Evolutionary conservation across 257 asterid genomes (phyloP).

Genomic region (Oldenlandia corymbosa): DNA sequence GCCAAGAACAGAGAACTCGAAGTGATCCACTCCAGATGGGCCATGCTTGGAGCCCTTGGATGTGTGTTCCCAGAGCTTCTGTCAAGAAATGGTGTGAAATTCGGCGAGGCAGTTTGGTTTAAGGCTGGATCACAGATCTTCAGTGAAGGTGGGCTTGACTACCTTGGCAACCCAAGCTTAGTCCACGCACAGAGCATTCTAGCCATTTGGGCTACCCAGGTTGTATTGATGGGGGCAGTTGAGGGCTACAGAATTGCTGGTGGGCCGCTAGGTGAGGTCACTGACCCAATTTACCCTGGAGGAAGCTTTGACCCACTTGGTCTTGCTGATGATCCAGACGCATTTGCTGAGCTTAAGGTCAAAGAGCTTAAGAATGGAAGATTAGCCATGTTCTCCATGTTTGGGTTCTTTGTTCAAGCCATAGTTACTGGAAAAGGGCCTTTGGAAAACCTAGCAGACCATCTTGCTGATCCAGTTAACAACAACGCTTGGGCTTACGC

Average conservation of each 20-base stretch:
- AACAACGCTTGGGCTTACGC: slow-evolving; percentile 50
- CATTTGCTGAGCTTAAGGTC: slow-evolving; percentile 33
- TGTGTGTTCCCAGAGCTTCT: slow-evolving; percentile 39
- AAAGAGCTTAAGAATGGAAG: slow-evolving; percentile 37
- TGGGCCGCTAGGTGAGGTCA: slow-evolving; percentile 39
- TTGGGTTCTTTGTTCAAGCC: slow-evolving; percentile 38
- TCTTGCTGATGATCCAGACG: slow-evolving; percentile 37
- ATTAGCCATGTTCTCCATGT: slow-evolving; percentile 35
- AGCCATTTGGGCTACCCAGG: slow-evolving; percentile 51
- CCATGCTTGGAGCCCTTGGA: slow-evolving; percentile 47
- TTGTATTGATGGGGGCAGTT: slow-evolving; percentile 44
- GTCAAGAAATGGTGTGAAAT: slow-evolving; percentile 37
- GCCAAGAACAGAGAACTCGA: slow-evolving; percentile 46
- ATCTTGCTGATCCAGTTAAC: slow-evolving; percentile 47
- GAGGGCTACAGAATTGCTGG: slow-evolving; percentile 55
- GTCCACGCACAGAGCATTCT: slow-evolving; percentile 53
- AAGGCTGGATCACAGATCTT: slow-evolving; percentile 50
- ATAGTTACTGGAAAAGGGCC: slow-evolving; percentile 53
- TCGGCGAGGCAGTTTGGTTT: slow-evolving; percentile 52
- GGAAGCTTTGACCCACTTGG: slow-evolving; percentile 41
- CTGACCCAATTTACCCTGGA: slow-evolving; percentile 38
- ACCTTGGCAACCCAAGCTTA: slow-evolving; percentile 52
- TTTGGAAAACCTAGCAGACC: slow-evolving; percentile 41
- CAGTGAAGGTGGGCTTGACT: slow-evolving; percentile 44
- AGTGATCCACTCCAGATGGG: slow-evolving; percentile 48